A percentile compares a stretch with the other conserved stretches of the same genome.
These are phyloP conservation scores for Xylariaceae sp. DNA, from an alignment of 2,329 filamentous ascomycete genomes.

Conservation along the genomic window DNA sequence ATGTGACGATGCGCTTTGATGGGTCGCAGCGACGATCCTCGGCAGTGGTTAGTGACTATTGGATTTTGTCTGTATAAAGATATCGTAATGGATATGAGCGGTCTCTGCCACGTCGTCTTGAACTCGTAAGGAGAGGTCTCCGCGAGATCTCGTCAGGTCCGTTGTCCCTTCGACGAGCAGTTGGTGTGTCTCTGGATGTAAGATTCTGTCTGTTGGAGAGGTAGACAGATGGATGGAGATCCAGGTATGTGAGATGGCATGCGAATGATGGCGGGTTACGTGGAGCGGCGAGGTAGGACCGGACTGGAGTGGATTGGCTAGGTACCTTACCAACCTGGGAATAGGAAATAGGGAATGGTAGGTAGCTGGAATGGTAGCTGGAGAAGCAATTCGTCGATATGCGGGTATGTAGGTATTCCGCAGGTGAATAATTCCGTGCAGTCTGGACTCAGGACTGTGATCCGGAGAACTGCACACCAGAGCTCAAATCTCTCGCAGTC, in stretches of 20 bases:
- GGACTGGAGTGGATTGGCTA: no score
- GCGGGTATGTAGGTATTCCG: constrained; percentile 2
- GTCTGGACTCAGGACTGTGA: no score
- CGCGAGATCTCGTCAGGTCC: background rate
- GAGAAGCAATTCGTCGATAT: background rate
- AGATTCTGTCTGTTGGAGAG: background rate
- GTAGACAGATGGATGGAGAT: background rate
- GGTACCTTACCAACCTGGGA: background rate
- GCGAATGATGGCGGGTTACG: constrained; percentile 16
- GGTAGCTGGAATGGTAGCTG: no score
- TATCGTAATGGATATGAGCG: background rate
- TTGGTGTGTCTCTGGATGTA: no score
- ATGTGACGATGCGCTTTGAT: constrained; percentile 18
- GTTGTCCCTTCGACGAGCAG: background rate
- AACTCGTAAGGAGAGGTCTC: background rate
- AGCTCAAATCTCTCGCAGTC: constrained; percentile 3
- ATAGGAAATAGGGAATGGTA: background rate
- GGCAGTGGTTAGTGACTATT: background rate
- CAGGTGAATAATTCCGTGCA: background rate
- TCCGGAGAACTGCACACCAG: no score
- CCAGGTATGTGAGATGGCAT: constrained; percentile 1
- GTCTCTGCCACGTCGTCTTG: constrained; percentile 6
- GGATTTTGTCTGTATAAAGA: background rate
- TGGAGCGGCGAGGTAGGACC: constrained; percentile 8
- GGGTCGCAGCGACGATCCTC: constrained; percentile 13